phyloP scores from a whole-genome alignment of 2,329 filamentous ascomycete species.

The Periconia sp. region DNA sequence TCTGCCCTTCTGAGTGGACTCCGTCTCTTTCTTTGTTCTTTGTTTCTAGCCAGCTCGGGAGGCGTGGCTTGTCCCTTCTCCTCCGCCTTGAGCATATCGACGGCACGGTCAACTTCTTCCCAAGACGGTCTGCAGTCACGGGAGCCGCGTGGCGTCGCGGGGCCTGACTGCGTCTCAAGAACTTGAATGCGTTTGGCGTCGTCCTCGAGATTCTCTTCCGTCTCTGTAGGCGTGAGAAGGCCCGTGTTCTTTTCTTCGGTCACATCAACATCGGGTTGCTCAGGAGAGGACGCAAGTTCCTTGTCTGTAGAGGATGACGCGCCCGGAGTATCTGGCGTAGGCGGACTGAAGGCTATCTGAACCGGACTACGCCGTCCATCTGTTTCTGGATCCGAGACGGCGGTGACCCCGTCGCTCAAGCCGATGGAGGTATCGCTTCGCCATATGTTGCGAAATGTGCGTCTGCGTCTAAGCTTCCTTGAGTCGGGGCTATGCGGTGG shows the following conservation, averaged over 20 bases:
- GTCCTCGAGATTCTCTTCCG: slow-evolving; percentile 23
- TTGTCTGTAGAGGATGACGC: slow-evolving; percentile 12
- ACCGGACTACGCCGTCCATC: slow-evolving; percentile 41
- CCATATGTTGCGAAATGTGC: slow-evolving; percentile 42
- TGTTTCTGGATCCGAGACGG: slow-evolving; percentile 37
- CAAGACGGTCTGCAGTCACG: slow-evolving; percentile 45
- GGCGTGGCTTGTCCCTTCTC: slow-evolving; percentile 21
- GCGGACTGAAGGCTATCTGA: slow-evolving; percentile 38
- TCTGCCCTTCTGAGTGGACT: slow-evolving; percentile 39
- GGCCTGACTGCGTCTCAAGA: slow-evolving; percentile 50
- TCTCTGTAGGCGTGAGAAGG: slow-evolving; percentile 17
- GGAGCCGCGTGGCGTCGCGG: slow-evolving; percentile 51
- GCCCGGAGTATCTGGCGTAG: slow-evolving; percentile 36
- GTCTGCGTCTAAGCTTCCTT: slow-evolving; percentile 31
- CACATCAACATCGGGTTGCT: slow-evolving; percentile 15
- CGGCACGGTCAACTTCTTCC: slow-evolving; percentile 44
- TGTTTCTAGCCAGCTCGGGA: slow-evolving; percentile 13
- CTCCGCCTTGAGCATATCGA: slow-evolving; percentile 39
- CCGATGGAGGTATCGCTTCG: slow-evolving; percentile 39
- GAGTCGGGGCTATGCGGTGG: slow-evolving; percentile 44
- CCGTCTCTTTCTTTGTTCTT: slow-evolving; percentile 26
- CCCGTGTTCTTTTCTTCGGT: slow-evolving; percentile 11
- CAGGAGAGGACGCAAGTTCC: slow-evolving; percentile 13
- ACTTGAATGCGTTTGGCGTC: slow-evolving; percentile 36
- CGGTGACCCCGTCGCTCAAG: slow-evolving; percentile 32